A percentile compares a stretch with the other conserved stretches of the same genome.
Conservation (phyloP, 176 grass and related monocot genomes). For the Tillandsia leiboldiana region DNA sequence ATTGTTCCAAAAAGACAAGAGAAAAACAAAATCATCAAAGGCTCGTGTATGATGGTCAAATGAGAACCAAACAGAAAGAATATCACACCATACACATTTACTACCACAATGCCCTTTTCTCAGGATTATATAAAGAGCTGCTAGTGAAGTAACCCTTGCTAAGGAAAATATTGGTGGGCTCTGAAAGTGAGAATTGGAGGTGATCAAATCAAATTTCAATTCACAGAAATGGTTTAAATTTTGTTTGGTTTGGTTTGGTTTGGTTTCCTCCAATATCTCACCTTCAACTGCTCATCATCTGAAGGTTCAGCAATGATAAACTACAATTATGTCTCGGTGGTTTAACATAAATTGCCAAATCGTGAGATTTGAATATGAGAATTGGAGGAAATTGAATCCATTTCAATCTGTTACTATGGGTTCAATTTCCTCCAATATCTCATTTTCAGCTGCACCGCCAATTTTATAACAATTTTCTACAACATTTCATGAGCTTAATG, state of each 20-base stretch:
- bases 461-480: background rate
- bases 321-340: background rate
- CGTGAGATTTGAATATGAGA: constrained; percentile 27
- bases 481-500: too few relatives aligned
- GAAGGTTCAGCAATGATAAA: background rate
- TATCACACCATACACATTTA: background rate
- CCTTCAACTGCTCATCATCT: background rate
- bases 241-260: background rate
- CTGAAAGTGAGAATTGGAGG: constrained; percentile 36
- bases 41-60: background rate
- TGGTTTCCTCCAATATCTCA: constrained; percentile 10
- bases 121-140: constrained; percentile 3
- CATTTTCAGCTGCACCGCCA: constrained; percentile 10
- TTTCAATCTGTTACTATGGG: constrained; percentile 1
- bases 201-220: constrained; percentile 19
- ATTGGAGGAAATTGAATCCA: constrained; percentile 29
- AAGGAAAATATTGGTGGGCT: constrained; percentile 16
- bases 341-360: background rate
- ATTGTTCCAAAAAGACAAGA: too few relatives aligned
- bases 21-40: too few relatives aligned
- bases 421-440: constrained; percentile 44
- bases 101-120: background rate
- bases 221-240: too few relatives aligned
- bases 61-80: background rate
- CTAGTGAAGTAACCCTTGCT: background rate